A percentile compares a stretch with the other conserved stretches of the same genome.
These are phyloP conservation scores for Leucocoprinus sp. DNA, from an alignment of 768 basidiomycete species.

Conservation along the genomic window DNA sequence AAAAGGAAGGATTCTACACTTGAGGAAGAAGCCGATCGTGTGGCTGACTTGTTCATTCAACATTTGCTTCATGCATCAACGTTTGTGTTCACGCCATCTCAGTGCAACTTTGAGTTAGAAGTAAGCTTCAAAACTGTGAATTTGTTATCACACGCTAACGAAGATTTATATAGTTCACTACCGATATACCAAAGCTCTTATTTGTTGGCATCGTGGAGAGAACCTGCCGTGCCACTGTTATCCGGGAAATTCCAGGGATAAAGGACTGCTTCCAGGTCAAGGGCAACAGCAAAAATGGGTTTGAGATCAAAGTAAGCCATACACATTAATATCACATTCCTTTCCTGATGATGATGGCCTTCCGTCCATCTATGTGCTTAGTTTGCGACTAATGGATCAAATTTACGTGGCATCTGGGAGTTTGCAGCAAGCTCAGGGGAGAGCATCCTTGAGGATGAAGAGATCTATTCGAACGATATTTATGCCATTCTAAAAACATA, in stretches of 20 bases:
- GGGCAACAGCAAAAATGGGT: slow-evolving; percentile 47
- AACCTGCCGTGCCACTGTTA: slow-evolving; percentile 72
- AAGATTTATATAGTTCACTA: slow-evolving; percentile 57
- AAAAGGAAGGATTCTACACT: slow-evolving; percentile 24
- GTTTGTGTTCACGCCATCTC: slow-evolving; percentile 61
- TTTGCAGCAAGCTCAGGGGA: slow-evolving; percentile 46
- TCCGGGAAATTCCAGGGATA: slow-evolving; percentile 88
- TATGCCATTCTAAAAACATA: slow-evolving; percentile 86
- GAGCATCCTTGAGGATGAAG: slow-evolving; percentile 64
- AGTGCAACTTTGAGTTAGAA: slow-evolving; percentile 77
- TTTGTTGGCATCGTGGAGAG: slow-evolving; percentile 91
- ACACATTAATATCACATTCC: background rate
- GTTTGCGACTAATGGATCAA: slow-evolving; percentile 90
- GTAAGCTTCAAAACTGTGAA: slow-evolving; percentile 35
- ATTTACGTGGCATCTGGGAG: slow-evolving; percentile 84
- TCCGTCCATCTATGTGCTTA: slow-evolving; percentile 22
- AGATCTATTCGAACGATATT: slow-evolving; percentile 91
- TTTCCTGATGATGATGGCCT: background rate
- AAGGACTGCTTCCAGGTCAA: slow-evolving; percentile 76
- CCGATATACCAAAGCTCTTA: slow-evolving; percentile 86
- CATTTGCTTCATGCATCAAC: slow-evolving; percentile 58
- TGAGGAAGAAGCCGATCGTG: slow-evolving; percentile 32
- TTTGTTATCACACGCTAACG: slow-evolving; percentile 4
- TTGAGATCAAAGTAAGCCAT: slow-evolving; percentile 38
- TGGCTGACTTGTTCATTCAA: slow-evolving; percentile 45